phyloP scores from a whole-genome alignment of 148 eudicot genomes.

The Camellia japonica region DNA sequence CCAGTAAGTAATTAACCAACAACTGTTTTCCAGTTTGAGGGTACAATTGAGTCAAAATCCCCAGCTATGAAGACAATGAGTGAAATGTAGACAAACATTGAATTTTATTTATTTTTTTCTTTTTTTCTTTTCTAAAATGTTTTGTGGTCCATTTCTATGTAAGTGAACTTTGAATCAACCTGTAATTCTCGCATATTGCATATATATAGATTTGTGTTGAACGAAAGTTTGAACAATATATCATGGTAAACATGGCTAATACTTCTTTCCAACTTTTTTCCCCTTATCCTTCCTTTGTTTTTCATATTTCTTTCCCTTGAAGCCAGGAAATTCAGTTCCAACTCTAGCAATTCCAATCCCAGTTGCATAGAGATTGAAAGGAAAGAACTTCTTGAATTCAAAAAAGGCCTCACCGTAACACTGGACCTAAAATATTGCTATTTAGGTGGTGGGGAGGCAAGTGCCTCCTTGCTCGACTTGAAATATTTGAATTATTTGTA shows the following conservation, averaged over 20 bases:
- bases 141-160: no score
- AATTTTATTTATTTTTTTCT: no score
- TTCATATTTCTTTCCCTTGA: neutral
- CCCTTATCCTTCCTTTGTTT: constrained; percentile 1
- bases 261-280: neutral
- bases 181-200: neutral
- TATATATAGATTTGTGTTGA: no score
- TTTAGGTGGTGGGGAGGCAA: constrained; percentile 1
- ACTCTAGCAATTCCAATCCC: neutral
- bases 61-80: no score
- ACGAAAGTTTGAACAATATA: neutral
- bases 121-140: no score
- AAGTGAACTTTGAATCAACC: no score
- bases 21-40: no score
- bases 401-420: constrained; percentile 6
- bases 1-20: no score
- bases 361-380: constrained; percentile 8
- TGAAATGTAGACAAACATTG: no score
- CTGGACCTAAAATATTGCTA: neutral
- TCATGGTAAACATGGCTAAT: neutral
- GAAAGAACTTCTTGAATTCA: constrained; percentile 5
- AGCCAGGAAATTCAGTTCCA: neutral
- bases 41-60: no score
- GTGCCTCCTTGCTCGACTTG: constrained; percentile 4
- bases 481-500: constrained; percentile 12